These are phyloP conservation scores for Terana coerulea DNA, from an alignment of 768 basidiomycete genomes.

Conservation along the genomic window DNA sequence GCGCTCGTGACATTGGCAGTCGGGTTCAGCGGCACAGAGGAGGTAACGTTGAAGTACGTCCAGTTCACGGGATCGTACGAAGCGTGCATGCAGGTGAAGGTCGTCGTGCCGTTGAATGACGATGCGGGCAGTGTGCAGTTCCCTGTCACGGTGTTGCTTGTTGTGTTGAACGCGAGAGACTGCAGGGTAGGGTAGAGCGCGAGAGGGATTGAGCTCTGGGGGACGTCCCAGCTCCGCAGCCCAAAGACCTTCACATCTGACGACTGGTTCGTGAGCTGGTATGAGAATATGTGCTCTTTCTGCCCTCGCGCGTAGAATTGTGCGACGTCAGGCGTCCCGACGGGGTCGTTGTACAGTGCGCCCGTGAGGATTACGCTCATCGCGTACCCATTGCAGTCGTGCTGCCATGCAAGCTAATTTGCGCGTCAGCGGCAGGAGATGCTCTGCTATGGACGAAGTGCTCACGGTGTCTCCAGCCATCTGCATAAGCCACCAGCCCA, in stretches of 20 bases:
- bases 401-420: constrained; percentile 1
- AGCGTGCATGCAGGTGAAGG: constrained; percentile 2
- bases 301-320: neutral
- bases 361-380: constrained; percentile 10
- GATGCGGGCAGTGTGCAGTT: constrained; percentile 2
- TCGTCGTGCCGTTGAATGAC: neutral
- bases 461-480: neutral
- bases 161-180: constrained; percentile 5
- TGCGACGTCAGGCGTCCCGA: neutral
- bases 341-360: neutral
- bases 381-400: constrained; percentile 8
- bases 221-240: constrained; percentile 2
- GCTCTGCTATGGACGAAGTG: neutral
- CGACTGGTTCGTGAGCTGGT: neutral
- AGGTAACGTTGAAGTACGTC: constrained; percentile 5
- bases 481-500: constrained; percentile 1
- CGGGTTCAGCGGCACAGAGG: constrained; percentile 9
- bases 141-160: constrained; percentile 1
- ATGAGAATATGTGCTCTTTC: constrained; percentile 2
- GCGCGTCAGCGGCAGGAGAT: neutral
- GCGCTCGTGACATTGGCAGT: neutral
- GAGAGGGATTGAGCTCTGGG: neutral
- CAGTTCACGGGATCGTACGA: neutral
- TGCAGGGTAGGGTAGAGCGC: constrained; percentile 8
- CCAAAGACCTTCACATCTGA: neutral